Evolutionary conservation across 1,284 basidiomycete species (phyloP).

Genomic region (Boletus semigastroideus): DNA sequence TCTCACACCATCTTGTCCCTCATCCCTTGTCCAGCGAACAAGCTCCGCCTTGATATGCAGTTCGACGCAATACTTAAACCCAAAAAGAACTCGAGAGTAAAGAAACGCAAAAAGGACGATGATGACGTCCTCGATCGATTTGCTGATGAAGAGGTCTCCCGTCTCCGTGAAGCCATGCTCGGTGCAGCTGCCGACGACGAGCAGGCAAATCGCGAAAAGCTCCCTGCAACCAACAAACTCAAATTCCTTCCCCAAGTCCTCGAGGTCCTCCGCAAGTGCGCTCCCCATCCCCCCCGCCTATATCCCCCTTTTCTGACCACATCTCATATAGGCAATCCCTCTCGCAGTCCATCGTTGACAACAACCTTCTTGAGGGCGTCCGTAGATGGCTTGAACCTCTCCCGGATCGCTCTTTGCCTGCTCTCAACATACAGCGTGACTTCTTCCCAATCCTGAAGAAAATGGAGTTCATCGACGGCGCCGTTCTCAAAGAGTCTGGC

Average conservation of each 20-base stretch:
- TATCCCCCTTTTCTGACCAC: neutral
- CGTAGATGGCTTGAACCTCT: constrained; percentile 93
- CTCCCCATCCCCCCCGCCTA: neutral
- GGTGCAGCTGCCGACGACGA: constrained; percentile 85
- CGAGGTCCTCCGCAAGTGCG: constrained; percentile 92
- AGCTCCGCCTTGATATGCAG: constrained; percentile 64
- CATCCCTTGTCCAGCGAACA: constrained; percentile 47
- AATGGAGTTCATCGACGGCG: constrained; percentile 91
- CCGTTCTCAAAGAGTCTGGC: constrained; percentile 90
- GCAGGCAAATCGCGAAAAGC: constrained; percentile 75
- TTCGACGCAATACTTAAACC: constrained; percentile 87
- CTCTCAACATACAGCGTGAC: constrained; percentile 93
- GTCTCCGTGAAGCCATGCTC: constrained; percentile 85
- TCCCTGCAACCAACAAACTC: constrained; percentile 88
- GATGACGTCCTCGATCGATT: constrained; percentile 82
- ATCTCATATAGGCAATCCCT: constrained; percentile 67
- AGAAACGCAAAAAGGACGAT: constrained; percentile 73
- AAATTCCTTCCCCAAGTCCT: constrained; percentile 86
- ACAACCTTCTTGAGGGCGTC: constrained; percentile 91
- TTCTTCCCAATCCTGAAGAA: constrained; percentile 84
- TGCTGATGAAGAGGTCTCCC: constrained; percentile 89
- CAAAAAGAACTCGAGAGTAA: constrained; percentile 63
- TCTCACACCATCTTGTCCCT: neutral
- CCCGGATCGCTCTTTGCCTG: constrained; percentile 88
- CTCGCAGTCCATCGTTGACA: constrained; percentile 92